Percentiles rank a stretch among this genome's conserved stretches.
Evolutionary conservation across 805 yeast genomes (phyloP).

Genomic region (Metschnikowia reukaufii): DNA sequence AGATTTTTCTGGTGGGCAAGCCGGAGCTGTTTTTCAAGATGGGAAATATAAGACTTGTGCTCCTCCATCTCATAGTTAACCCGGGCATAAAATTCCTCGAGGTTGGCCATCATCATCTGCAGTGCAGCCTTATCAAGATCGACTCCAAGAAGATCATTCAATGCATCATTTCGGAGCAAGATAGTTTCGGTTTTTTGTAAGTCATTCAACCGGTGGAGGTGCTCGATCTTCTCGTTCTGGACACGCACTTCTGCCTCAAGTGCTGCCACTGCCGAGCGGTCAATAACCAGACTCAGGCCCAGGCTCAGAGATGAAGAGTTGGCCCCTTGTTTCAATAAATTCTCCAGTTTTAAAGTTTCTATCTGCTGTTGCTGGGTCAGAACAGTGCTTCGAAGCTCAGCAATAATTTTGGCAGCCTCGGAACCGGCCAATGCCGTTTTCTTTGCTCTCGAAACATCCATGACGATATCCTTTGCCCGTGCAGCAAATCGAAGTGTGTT

Average conservation of each 20-base stretch:
- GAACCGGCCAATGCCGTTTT: conserved; percentile 31
- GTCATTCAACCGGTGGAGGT: conserved; percentile 63
- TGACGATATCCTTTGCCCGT: conserved; percentile 81
- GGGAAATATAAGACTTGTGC: conserved; percentile 56
- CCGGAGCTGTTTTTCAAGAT: conserved; percentile 55
- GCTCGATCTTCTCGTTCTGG: conserved; percentile 66
- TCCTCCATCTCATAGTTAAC: conserved; percentile 57
- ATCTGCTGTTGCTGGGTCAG: conserved; percentile 60
- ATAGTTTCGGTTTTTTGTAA: conserved; percentile 57
- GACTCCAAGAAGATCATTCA: conserved; percentile 56
- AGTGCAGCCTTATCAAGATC: conserved; percentile 34
- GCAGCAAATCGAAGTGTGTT: conserved; percentile 92
- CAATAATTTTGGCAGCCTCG: conserved; percentile 50
- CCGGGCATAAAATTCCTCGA: conserved; percentile 49
- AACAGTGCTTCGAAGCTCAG: conserved; percentile 57
- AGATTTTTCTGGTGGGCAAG: conserved; percentile 23
- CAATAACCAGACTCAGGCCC: no score
- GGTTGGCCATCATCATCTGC: conserved; percentile 45
- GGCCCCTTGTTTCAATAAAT: no score
- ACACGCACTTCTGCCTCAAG: conserved; percentile 64
- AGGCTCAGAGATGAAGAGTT: no score
- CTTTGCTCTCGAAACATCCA: conserved; percentile 61
- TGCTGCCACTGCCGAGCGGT: conserved; percentile 11
- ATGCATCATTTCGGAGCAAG: conserved; percentile 56
- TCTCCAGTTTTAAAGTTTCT: conserved; percentile 30